Evolutionary conservation across 2,329 filamentous ascomycete genomes (phyloP), one percentile per base, ranked within the genome.

Genomic region (Trichoderma simmonsii): DNA sequence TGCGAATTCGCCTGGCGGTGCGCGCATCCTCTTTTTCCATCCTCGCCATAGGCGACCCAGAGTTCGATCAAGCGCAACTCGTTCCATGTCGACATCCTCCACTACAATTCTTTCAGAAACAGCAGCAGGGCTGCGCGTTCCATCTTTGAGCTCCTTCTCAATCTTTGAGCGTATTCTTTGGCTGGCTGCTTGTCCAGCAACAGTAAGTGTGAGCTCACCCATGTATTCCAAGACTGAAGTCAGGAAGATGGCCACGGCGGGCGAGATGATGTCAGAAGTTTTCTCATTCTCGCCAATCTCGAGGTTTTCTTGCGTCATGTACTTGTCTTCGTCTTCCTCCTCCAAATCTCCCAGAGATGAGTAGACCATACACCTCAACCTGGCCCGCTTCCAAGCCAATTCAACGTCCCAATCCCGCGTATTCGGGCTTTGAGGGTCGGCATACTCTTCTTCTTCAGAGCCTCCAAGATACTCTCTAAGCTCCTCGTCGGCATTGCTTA

Each of bases 281-380:
- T 87, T 84, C 72, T 91, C 89, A 54, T 87, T 84, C 28, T 83
- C 83, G 67, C 86, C 85, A 62, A 86, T 84, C 48, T 90, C 88
- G 12, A 95, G 85, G 54, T 93, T 89, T 71, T 96, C 94, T 77
- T 94, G 90, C 75, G 94, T 90, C 79, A 97, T 92, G 78, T 93
- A 93, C 65, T 91, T 90, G 78, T 98, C 95, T 81, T 98, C 96
- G 75, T 99, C 96, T 76, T 98, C 95, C 82, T 99, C 96, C 81
- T 99, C 97, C 87, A 99, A 91, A 79, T 99, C 95, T 59, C 96
- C 96, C 7, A 99, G 85, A 9, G 96, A 95, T 9, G 95, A 98
- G 80, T 98, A 98, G 26, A 99, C 95, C 96, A 99, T 99, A 81
- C 96, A 97, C 73, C 96, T 90, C 77, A 99, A 84, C 70, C 96